Evolutionary conservation across 306 rosid genomes (phyloP), one percentile per base, ranked within the genome.

Genomic region (Psophocarpus tetragonolobus): DNA sequence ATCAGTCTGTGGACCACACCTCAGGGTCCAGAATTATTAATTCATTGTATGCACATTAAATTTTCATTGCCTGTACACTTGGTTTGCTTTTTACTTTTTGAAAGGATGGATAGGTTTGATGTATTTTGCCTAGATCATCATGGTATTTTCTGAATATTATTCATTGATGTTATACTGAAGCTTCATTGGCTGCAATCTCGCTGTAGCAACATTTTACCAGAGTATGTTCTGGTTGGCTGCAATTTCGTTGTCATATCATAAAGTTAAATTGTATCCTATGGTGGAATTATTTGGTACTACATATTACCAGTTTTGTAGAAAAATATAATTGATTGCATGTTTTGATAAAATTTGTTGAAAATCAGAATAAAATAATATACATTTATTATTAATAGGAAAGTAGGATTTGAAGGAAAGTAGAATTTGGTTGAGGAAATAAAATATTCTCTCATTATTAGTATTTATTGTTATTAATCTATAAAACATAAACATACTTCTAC

Each of bases 141-240:
- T 17, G 56, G 80, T 45, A 72, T 66, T 24, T 45, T 30, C 61
- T 76, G 21, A 33, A 13, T 65, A 71, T 77, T 64, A 11, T 18
- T 81, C 12, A 44, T 32, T 23, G 38, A 45, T 66, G 38, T 57
- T 68, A 39, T 68, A 63, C 65, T 57, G 24, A 50, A 48, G 71
- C 27, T 67, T 74, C 29, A 24, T 14, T 2, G n/a, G 23, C 5
- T 29, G 1, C 69, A 26, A 42, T 47, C 36, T 58, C 8, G 6
- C 7, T 35, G 27, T 33, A 48, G 63, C 26, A 38, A 69, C 33
- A n/a, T 15, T 82, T 48, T 82, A 42, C 54, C 26, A 4, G 53
- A 71, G 11, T 53, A 36, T 68, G 50, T 78, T 68, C 41, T 61
- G 29, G 61, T 48, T 69, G 47, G 71, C 21, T 24, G 66, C 67